These are phyloP conservation scores for Mallotus repandus DNA, from an alignment of 441 rosid genomes.

Conservation along the genomic window DNA sequence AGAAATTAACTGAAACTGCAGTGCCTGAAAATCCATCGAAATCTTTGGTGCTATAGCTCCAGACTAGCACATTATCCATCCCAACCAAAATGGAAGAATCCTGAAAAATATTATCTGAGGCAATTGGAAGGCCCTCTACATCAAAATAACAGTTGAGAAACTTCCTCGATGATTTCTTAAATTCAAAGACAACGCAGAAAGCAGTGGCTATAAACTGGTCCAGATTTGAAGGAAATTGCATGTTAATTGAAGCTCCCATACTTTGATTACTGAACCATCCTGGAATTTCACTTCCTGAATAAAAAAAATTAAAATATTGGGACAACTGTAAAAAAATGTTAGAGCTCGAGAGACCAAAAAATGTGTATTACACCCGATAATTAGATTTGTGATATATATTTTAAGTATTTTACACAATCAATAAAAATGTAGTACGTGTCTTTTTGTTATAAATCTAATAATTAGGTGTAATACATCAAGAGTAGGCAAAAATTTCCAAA, in stretches of 20 bases:
- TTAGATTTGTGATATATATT: background rate
- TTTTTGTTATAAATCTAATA: too few species aligned
- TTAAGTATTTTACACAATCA: background rate
- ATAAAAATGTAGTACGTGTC: too few species aligned
- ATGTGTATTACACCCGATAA: too few species aligned
- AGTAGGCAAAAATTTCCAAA: too few species aligned
- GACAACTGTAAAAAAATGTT: background rate
- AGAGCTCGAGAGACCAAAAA: background rate
- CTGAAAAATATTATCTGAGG: too few species aligned
- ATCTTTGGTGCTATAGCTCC: background rate
- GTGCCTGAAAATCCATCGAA: background rate
- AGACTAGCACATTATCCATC: background rate
- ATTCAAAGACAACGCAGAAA: slow-evolving; percentile 13
- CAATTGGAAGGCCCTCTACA: too few species aligned
- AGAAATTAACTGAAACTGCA: background rate
- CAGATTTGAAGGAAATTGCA: background rate
- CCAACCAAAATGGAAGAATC: background rate
- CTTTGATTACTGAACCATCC: slow-evolving; percentile 6
- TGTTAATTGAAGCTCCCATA: background rate
- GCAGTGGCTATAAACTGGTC: slow-evolving; percentile 3
- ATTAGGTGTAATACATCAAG: too few species aligned
- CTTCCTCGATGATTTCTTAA: background rate
- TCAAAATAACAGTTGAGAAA: background rate
- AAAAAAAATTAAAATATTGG: background rate
- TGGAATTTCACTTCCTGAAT: slow-evolving; percentile 20